Percentiles rank a stretch among this genome's conserved stretches.
Evolutionary conservation across 2,329 filamentous ascomycete species (phyloP).

Genomic region (Tolypocladium ophioglossoides): DNA sequence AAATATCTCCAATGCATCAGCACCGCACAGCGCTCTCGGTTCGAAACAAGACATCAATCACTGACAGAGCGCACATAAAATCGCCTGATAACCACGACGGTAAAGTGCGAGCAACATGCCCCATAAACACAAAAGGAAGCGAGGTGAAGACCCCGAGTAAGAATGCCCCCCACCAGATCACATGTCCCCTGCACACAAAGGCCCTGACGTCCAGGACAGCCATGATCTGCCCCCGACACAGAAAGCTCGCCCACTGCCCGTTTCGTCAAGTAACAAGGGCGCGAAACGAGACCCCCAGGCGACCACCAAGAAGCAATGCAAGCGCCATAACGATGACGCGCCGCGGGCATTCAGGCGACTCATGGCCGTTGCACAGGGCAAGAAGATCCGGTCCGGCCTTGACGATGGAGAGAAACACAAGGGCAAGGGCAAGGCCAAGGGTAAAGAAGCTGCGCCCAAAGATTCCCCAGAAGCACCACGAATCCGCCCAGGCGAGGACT

Average conservation of each 20-base stretch:
- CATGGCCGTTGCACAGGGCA: slow-evolving; percentile 62
- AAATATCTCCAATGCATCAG: neutral
- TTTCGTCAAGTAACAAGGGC: slow-evolving; percentile 21
- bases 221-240: slow-evolving; percentile 40
- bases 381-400: slow-evolving; percentile 50
- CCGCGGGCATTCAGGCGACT: slow-evolving; percentile 79
- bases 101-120: slow-evolving; percentile 47
- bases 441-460: neutral
- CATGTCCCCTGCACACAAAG: neutral
- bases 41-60: neutral
- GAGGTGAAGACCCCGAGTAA: slow-evolving; percentile 45
- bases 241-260: slow-evolving; percentile 39
- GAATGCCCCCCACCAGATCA: slow-evolving; percentile 8
- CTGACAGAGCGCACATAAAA: neutral
- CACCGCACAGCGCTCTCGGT: neutral
- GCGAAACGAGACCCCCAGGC: slow-evolving; percentile 25
- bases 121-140: slow-evolving; percentile 70
- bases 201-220: slow-evolving; percentile 19
- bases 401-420: slow-evolving; percentile 51
- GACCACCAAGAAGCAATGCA: slow-evolving; percentile 31
- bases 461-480: slow-evolving; percentile 38
- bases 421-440: slow-evolving; percentile 6
- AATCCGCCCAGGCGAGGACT: slow-evolving; percentile 73
- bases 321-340: slow-evolving; percentile 59
- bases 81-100: neutral